Conservation (phyloP, 352 stramenopile species). For the Phytophthora tentaculata region DNA sequence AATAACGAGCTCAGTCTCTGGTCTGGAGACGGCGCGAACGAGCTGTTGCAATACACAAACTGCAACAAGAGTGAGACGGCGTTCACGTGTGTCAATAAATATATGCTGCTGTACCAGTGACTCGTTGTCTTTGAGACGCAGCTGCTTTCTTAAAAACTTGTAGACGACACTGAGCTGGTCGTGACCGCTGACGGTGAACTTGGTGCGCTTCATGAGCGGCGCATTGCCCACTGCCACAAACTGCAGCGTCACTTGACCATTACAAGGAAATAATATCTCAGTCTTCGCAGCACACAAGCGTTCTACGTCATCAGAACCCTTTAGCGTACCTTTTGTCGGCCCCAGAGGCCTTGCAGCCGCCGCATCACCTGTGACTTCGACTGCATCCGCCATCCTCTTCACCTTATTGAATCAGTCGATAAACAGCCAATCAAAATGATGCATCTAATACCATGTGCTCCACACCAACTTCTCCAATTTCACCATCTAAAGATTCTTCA, state of each 20-base stretch:
- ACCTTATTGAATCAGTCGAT: background rate
- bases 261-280: background rate
- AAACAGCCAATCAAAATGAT: conserved; percentile 4
- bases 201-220: conserved; percentile 88
- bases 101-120: conserved; percentile 50
- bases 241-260: conserved; percentile 75
- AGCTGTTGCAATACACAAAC: conserved; percentile 91
- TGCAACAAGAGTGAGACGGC: conserved; percentile 21
- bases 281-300: background rate
- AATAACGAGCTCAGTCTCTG: conserved; percentile 80
- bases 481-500: conserved; percentile 14
- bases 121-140: conserved; percentile 77
- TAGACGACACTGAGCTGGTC: conserved; percentile 87
- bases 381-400: conserved; percentile 15
- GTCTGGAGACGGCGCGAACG: conserved; percentile 83
- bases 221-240: conserved; percentile 83
- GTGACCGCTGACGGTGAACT: conserved; percentile 83
- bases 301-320: background rate
- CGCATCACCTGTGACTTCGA: background rate
- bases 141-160: conserved; percentile 85
- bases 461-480: conserved; percentile 9
- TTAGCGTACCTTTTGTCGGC: conserved; percentile 42
- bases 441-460: background rate
- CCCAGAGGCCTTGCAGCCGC: conserved; percentile 25
- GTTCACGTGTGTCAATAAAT: background rate